Evolutionary conservation across 257 asterid genomes (phyloP).

Genomic region (Rhazya stricta): DNA sequence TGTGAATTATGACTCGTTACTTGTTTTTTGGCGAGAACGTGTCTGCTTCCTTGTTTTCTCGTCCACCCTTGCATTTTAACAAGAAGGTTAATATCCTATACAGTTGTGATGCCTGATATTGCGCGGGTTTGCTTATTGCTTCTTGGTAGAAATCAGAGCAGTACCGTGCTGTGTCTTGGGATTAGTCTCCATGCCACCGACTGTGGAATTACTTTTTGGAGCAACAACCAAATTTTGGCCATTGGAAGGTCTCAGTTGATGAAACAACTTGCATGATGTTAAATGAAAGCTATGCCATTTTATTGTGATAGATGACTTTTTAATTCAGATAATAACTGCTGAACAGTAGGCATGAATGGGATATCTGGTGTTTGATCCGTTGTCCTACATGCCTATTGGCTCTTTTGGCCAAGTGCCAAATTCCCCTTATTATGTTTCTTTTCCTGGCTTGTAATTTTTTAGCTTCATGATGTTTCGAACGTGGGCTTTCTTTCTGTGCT

Average conservation of each 20-base stretch:
- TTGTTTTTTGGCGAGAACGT: neutral
- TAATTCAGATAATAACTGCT: neutral
- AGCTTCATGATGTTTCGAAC: constrained; percentile 1
- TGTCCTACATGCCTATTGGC: too few species aligned
- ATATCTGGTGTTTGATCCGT: too few species aligned
- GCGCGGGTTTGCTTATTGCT: neutral
- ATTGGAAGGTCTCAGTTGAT: neutral
- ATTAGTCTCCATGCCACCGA: too few species aligned
- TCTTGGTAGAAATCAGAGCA: too few species aligned
- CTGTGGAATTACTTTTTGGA: too few species aligned
- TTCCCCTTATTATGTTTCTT: neutral
- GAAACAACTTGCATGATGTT: neutral
- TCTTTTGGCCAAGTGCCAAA: neutral
- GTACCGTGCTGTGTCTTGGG: too few species aligned
- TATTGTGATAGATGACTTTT: neutral
- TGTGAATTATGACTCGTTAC: neutral
- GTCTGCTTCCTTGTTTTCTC: neutral
- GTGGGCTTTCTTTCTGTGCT: neutral
- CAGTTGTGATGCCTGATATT: too few species aligned
- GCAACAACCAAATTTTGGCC: too few species aligned
- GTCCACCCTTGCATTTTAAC: neutral
- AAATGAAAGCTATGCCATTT: too few species aligned
- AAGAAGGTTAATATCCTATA: neutral
- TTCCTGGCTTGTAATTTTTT: neutral
- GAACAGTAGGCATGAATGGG: neutral